These are phyloP conservation scores for Breynia disticha DNA, from an alignment of 441 rosid species.

Conservation along the genomic window DNA sequence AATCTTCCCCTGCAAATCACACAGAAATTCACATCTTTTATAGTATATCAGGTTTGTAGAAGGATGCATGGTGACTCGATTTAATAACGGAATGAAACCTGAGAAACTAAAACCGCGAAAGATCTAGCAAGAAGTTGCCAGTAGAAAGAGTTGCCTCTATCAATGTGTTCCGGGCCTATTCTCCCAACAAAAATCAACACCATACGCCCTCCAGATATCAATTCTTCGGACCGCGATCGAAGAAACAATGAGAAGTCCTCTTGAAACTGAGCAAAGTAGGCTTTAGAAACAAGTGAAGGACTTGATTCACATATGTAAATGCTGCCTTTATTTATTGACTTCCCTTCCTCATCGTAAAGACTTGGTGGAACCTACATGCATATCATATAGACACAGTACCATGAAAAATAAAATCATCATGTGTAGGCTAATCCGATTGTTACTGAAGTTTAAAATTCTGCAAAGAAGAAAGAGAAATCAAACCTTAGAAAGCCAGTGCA, in stretches of 20 bases:
- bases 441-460: no score
- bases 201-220: constrained; percentile 47
- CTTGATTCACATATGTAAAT: constrained; percentile 53
- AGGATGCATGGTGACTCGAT: no score
- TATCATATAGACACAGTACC: background rate
- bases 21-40: background rate
- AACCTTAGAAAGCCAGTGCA: constrained; percentile 94
- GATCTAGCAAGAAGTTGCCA: constrained; percentile 69
- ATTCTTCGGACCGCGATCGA: constrained; percentile 43
- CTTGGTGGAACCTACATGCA: constrained; percentile 47
- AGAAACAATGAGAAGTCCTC: constrained; percentile 68
- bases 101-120: constrained; percentile 37
- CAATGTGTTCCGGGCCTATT: constrained; percentile 45
- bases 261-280: constrained; percentile 55
- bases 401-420: background rate
- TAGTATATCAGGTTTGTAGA: background rate
- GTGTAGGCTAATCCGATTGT: no score
- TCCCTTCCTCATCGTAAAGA: constrained; percentile 53
- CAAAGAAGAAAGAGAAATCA: constrained; percentile 1
- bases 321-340: constrained; percentile 57
- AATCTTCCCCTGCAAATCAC: constrained; percentile 39
- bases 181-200: constrained; percentile 64
- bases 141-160: constrained; percentile 77
- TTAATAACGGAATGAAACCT: constrained; percentile 23
- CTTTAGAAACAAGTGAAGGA: constrained; percentile 48